Percentiles rank a stretch among this genome's conserved stretches.
These are phyloP conservation scores for Coleophoma cylindrospora DNA, from an alignment of 2,329 filamentous ascomycete genomes.

Conservation along the genomic window DNA sequence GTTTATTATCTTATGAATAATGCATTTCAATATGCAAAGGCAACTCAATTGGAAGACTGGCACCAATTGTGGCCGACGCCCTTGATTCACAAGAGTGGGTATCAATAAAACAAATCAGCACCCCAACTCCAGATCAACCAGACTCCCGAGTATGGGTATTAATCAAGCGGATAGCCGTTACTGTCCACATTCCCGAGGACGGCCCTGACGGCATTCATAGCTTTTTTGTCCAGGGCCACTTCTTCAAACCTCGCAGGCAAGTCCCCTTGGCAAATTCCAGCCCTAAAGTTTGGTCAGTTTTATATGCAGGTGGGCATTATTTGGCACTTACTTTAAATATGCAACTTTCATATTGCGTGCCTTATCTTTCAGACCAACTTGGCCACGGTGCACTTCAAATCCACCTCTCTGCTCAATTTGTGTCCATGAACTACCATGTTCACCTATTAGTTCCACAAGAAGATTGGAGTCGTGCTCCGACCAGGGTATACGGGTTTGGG, in stretches of 20 bases:
- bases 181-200: background rate
- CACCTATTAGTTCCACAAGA: constrained; percentile 43
- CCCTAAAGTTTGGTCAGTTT: background rate
- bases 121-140: background rate
- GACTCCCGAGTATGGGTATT: background rate
- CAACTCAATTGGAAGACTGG: constrained; percentile 18
- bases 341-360: constrained; percentile 47
- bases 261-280: background rate
- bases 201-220: constrained; percentile 1
- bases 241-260: background rate
- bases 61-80: background rate
- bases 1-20: no score
- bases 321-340: constrained; percentile 33
- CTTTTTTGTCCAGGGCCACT: constrained; percentile 7
- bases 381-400: constrained; percentile 27
- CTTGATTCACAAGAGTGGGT: background rate
- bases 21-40: background rate
- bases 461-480: constrained; percentile 31
- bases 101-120: background rate
- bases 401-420: constrained; percentile 33
- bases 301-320: background rate
- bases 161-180: background rate
- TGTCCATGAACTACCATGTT: constrained; percentile 40
- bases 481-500: constrained; percentile 26
- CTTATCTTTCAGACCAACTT: constrained; percentile 50